Conservation (phyloP, 495 filamentous ascomycete genomes). For the Xylaria cubensis region DNA sequence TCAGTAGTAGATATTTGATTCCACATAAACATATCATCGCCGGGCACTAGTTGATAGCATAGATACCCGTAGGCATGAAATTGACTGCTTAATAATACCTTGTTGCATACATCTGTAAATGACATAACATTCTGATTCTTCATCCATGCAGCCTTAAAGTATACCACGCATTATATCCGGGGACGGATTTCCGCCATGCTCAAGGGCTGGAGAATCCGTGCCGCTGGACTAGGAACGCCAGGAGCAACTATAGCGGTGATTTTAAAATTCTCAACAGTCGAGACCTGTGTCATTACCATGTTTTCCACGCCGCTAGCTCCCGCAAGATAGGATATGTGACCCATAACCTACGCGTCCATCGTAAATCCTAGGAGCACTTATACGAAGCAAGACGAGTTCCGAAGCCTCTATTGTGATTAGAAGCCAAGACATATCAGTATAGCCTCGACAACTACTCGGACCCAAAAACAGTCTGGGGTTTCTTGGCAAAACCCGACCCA, state of each 20-base stretch:
- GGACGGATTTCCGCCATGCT: background rate
- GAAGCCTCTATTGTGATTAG: background rate
- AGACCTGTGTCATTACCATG: background rate
- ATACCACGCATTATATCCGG: background rate
- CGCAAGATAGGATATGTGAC: background rate
- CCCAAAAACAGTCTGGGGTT: slow-evolving; percentile 17
- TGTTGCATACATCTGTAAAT: slow-evolving; percentile 1
- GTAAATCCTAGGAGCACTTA: background rate
- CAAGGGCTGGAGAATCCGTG: background rate
- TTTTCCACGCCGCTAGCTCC: slow-evolving; percentile 12
- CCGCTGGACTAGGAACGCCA: background rate
- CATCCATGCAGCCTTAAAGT: background rate
- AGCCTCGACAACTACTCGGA: background rate
- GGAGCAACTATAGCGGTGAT: background rate
- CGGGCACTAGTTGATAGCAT: slow-evolving; percentile 2
- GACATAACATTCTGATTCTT: background rate
- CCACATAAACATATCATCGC: background rate
- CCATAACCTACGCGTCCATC: background rate
- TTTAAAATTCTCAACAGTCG: background rate
- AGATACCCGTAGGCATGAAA: background rate
- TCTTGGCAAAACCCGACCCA: slow-evolving; percentile 22
- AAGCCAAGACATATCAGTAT: slow-evolving; percentile 5
- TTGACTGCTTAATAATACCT: slow-evolving; percentile 3
- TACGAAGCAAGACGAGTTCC: background rate
- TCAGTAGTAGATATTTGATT: background rate